Evolutionary conservation across 306 rosid genomes (phyloP).

Genomic region (Lablab purpureus): DNA sequence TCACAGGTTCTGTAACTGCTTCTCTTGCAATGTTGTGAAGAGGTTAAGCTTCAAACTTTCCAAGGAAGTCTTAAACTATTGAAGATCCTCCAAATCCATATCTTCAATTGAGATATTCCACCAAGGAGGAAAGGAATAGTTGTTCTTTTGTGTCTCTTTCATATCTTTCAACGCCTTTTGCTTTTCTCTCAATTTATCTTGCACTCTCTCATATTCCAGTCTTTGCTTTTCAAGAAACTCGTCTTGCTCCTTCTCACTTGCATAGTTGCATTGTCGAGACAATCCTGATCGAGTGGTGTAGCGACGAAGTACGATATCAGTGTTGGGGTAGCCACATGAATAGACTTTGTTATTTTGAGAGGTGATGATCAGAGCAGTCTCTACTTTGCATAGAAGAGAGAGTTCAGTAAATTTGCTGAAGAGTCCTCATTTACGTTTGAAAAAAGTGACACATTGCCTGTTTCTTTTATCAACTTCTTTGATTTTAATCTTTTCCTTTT

Average conservation of each 20-base stretch:
- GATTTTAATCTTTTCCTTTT: slow-evolving; percentile 55
- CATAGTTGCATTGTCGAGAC: rapidly evolving
- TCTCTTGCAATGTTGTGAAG: background rate
- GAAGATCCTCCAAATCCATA: slow-evolving; percentile 41
- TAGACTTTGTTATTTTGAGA: slow-evolving; percentile 61
- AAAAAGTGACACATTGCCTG: slow-evolving; percentile 59
- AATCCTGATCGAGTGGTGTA: background rate
- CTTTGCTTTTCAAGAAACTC: background rate
- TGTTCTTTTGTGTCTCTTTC: background rate
- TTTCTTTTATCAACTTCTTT: slow-evolving; percentile 49
- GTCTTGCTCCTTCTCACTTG: background rate
- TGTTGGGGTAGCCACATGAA: slow-evolving; percentile 59
- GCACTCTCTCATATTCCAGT: background rate
- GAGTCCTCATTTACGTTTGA: slow-evolving; percentile 66
- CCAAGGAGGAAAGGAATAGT: background rate
- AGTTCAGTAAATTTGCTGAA: slow-evolving; percentile 73
- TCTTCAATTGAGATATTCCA: slow-evolving; percentile 30
- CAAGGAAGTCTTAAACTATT: slow-evolving; percentile 19
- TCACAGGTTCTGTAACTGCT: too few relatives aligned
- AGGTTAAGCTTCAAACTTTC: slow-evolving; percentile 23
- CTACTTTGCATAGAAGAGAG: slow-evolving; percentile 58
- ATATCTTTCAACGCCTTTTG: background rate
- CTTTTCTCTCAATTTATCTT: background rate
- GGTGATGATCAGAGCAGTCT: slow-evolving; percentile 56
- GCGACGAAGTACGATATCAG: background rate